A percentile compares a stretch with the other conserved stretches of the same genome.
phyloP scores from a whole-genome alignment of 371 early-diverging fungal genomes.

The Mucor piriformis region DNA sequence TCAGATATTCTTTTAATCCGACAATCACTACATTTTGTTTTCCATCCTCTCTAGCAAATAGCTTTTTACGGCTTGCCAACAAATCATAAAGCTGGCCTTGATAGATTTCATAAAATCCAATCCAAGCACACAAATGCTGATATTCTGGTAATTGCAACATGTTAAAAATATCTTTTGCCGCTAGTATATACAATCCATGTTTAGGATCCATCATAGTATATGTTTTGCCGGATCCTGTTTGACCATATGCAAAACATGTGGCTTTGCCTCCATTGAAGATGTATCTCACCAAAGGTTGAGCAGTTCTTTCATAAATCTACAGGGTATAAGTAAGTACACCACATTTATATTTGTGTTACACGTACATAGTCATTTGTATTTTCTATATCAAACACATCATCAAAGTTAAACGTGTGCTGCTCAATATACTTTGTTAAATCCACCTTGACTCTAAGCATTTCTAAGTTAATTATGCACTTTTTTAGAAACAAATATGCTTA shows the following conservation, averaged over 20 bases:
- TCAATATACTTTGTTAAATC: constrained; percentile 96
- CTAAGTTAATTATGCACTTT: too few species aligned
- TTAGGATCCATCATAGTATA: constrained; percentile 93
- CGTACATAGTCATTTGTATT: constrained; percentile 77
- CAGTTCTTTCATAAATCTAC: constrained; percentile 86
- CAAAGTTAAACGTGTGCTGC: constrained; percentile 92
- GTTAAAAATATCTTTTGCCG: constrained; percentile 87
- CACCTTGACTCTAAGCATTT: constrained; percentile 83
- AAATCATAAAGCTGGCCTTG: constrained; percentile 94
- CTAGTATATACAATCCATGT: constrained; percentile 87
- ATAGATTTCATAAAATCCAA: constrained; percentile 95
- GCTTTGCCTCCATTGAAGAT: constrained; percentile 95
- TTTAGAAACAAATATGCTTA: constrained; percentile 41
- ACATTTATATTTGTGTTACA: background rate
- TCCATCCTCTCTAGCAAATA: constrained; percentile 93
- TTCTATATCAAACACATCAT: constrained; percentile 91
- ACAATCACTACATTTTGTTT: constrained; percentile 89
- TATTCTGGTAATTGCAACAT: constrained; percentile 74
- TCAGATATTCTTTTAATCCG: constrained; percentile 82
- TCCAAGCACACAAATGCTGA: constrained; percentile 72
- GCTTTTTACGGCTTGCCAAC: constrained; percentile 82
- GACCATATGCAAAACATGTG: constrained; percentile 98
- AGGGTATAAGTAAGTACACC: background rate
- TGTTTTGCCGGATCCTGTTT: constrained; percentile 95
- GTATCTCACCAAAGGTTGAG: constrained; percentile 92